These are phyloP conservation scores for Histomonas meleagridis DNA, from an alignment of 208 protist species.

Conservation along the genomic window DNA sequence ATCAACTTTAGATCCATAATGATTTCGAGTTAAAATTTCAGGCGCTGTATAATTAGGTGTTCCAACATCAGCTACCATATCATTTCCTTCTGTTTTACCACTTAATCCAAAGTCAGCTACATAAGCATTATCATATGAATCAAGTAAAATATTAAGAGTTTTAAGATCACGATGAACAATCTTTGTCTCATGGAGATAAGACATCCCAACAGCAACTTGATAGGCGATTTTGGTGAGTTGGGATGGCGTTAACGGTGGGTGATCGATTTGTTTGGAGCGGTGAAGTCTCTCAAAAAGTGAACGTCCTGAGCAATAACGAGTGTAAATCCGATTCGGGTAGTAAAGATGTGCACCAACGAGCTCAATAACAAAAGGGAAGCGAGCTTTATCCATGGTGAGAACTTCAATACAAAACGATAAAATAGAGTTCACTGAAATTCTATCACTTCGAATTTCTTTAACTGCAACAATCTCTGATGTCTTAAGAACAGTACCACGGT, in stretches of 20 bases:
- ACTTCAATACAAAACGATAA: neutral
- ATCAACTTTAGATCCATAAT: neutral
- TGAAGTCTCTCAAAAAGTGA: slow-evolving; percentile 32
- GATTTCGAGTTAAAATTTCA: neutral
- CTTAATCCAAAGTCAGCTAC: slow-evolving; percentile 12
- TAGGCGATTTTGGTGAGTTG: slow-evolving; percentile 21
- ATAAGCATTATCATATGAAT: neutral
- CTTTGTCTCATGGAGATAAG: neutral
- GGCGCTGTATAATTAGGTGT: slow-evolving; percentile 22
- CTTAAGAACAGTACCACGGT: neutral
- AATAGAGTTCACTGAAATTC: neutral
- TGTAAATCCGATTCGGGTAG: neutral
- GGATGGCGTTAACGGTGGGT: neutral
- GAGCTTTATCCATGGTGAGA: neutral
- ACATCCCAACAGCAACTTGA: neutral
- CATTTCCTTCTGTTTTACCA: neutral
- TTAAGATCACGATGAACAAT: slow-evolving; percentile 31
- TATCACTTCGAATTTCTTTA: neutral
- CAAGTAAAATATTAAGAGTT: slow-evolving; percentile 11
- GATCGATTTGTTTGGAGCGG: neutral
- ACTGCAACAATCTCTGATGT: slow-evolving; percentile 21
- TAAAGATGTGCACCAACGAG: neutral
- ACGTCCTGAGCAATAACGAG: neutral
- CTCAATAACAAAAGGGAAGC: neutral
- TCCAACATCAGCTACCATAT: neutral